Conservation (phyloP, 768 basidiomycete species). For the Suillus decipiens region DNA sequence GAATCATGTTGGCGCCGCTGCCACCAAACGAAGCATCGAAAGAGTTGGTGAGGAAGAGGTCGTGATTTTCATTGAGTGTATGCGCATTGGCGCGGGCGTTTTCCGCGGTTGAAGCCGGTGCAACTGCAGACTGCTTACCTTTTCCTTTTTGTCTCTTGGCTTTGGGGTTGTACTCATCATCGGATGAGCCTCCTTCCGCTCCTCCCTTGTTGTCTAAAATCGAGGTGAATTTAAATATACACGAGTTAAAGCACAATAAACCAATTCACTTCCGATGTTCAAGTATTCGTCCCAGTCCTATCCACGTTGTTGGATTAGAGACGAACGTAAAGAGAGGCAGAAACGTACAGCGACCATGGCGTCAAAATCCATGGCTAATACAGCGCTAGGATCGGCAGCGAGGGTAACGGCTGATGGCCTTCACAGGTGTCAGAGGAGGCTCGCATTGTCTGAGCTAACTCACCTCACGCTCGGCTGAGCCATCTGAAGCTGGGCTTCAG, state of each 20-base stretch:
- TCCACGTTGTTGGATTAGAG: slow-evolving; percentile 3
- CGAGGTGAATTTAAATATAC: background rate
- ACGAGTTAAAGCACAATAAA: slow-evolving; percentile 5
- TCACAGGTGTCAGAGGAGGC: slow-evolving; percentile 9
- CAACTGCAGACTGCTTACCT: slow-evolving; percentile 24
- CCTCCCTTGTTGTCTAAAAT: slow-evolving; percentile 11
- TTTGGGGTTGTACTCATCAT: slow-evolving; percentile 54
- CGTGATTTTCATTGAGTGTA: slow-evolving; percentile 72
- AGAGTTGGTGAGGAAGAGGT: slow-evolving; percentile 64
- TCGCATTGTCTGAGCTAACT: slow-evolving; percentile 16
- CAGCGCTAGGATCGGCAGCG: slow-evolving; percentile 48
- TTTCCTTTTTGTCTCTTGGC: slow-evolving; percentile 29
- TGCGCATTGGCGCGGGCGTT: slow-evolving; percentile 51
- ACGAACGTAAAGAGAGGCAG: background rate
- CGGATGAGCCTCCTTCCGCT: slow-evolving; percentile 37
- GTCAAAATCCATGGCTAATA: slow-evolving; percentile 61
- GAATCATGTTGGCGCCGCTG: slow-evolving; percentile 35
- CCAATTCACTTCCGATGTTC: slow-evolving; percentile 45
- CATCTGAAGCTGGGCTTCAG: slow-evolving; percentile 67
- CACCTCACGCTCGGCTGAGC: slow-evolving; percentile 66
- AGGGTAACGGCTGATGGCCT: slow-evolving; percentile 57
- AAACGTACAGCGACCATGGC: slow-evolving; percentile 58
- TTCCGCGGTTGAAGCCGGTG: slow-evolving; percentile 40
- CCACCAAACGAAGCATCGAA: slow-evolving; percentile 62
- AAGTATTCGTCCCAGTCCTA: slow-evolving; percentile 69